phyloP scores from a whole-genome alignment of 805 yeast species.

The Teunomyces pallodes region DNA sequence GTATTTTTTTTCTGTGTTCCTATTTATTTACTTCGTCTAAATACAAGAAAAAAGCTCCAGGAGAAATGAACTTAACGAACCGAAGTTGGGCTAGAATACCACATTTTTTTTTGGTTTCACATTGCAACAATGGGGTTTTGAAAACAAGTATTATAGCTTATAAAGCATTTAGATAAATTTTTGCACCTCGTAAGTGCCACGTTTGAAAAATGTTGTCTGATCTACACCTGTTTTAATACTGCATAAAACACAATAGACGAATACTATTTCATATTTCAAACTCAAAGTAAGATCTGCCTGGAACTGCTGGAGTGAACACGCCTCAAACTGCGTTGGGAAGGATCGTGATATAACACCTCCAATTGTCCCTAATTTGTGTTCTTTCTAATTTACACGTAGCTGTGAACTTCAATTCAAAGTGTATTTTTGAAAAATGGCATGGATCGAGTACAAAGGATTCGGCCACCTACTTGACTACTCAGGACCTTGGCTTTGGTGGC shows the following conservation, averaged over 20 bases:
- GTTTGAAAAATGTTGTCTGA: not conserved
- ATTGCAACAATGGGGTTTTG: no score
- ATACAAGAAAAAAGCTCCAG: no score
- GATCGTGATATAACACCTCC: not conserved
- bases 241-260: not conserved
- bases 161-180: no score
- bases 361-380: not conserved
- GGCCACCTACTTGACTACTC: slow-evolving; percentile 11
- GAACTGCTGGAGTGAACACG: not conserved
- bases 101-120: not conserved
- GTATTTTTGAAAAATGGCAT: not conserved
- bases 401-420: not conserved
- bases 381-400: no score
- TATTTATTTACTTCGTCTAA: no score
- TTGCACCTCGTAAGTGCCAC: not conserved
- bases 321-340: not conserved
- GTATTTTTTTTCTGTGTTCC: slow-evolving; percentile 1
- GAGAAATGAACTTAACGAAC: no score
- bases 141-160: no score
- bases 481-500: slow-evolving; percentile 41
- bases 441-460: slow-evolving; percentile 11
- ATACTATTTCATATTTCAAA: not conserved
- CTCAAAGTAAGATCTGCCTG: not conserved
- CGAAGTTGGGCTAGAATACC: no score
- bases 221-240: not conserved